Conservation (phyloP, 2,329 filamentous ascomycete species). For the Cladorrhinum sp. region DNA sequence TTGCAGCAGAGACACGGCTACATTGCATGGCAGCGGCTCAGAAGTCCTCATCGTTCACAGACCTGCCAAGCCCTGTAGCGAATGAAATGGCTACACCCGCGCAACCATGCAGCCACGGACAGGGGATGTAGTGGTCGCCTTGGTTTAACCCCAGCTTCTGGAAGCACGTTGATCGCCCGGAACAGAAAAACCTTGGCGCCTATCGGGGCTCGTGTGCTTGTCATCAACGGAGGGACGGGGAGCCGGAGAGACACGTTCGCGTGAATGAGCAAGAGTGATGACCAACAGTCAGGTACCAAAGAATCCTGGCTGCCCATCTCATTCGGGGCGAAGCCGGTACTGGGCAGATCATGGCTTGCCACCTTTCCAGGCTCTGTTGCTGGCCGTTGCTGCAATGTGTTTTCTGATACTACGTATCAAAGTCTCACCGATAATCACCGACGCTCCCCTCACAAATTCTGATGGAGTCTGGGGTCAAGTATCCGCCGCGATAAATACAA, state of each 20-base stretch:
- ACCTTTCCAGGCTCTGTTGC: neutral
- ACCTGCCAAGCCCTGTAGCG: slow-evolving; percentile 19
- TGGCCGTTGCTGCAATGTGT: neutral
- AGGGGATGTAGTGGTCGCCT: slow-evolving; percentile 11
- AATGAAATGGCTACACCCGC: slow-evolving; percentile 19
- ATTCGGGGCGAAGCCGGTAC: neutral
- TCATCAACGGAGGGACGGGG: neutral
- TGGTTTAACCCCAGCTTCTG: slow-evolving; percentile 1
- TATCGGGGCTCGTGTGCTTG: neutral
- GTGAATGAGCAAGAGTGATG: neutral
- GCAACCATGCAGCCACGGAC: slow-evolving; percentile 18
- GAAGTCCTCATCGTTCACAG: neutral
- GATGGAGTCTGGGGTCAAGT: neutral
- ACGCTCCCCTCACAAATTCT: neutral
- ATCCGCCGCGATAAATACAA: neutral
- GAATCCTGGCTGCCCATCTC: no score
- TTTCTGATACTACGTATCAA: neutral
- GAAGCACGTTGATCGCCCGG: slow-evolving; percentile 6
- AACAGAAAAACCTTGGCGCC: slow-evolving; percentile 5
- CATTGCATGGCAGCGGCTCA: neutral
- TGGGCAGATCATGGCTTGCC: neutral
- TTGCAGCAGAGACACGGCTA: neutral
- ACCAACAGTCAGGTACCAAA: neutral
- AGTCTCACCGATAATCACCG: neutral
- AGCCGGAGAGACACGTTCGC: neutral